phyloP scores from a whole-genome alignment of 2,329 filamentous ascomycete genomes.

The Aspergillus tamarii region DNA sequence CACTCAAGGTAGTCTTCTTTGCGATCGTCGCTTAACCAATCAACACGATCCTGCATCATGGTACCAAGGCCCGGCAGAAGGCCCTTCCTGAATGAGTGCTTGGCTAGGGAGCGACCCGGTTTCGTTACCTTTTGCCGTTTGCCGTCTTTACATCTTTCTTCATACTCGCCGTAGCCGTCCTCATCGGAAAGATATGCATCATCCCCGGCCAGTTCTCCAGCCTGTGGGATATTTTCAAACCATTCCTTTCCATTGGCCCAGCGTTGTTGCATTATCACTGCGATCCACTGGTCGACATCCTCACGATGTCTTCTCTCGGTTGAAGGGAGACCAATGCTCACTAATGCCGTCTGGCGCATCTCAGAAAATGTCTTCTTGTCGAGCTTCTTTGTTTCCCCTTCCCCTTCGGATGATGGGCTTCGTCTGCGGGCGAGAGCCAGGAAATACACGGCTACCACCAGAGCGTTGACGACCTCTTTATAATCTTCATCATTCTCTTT shows the following conservation, averaged over 20 bases:
- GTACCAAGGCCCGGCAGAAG: constrained; percentile 52
- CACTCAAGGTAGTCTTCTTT: constrained; percentile 46
- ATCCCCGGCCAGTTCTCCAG: constrained; percentile 39
- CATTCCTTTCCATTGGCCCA: constrained; percentile 66
- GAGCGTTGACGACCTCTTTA: constrained; percentile 41
- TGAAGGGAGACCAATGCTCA: constrained; percentile 41
- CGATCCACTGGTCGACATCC: constrained; percentile 66
- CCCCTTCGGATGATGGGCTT: constrained; percentile 22
- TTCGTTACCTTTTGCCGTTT: constrained; percentile 30
- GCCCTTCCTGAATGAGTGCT: constrained; percentile 33
- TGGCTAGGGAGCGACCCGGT: constrained; percentile 14
- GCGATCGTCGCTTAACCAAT: constrained; percentile 51
- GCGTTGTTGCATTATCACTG: constrained; percentile 53
- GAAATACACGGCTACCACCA: constrained; percentile 50
- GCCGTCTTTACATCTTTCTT: constrained; percentile 30
- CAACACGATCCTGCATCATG: constrained; percentile 54
- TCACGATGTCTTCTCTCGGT: constrained; percentile 45
- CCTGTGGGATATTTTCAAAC: constrained; percentile 61
- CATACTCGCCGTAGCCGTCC: constrained; percentile 37
- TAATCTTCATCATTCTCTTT: constrained; percentile 52
- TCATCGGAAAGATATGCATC: constrained; percentile 37
- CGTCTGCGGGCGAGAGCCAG: constrained; percentile 55
- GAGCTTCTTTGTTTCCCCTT: constrained; percentile 34
- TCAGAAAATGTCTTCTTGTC: constrained; percentile 47
- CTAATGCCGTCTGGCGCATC: constrained; percentile 43